phyloP scores from a whole-genome alignment of 768 basidiomycete genomes.

The Hortiboletus campestris region DNA sequence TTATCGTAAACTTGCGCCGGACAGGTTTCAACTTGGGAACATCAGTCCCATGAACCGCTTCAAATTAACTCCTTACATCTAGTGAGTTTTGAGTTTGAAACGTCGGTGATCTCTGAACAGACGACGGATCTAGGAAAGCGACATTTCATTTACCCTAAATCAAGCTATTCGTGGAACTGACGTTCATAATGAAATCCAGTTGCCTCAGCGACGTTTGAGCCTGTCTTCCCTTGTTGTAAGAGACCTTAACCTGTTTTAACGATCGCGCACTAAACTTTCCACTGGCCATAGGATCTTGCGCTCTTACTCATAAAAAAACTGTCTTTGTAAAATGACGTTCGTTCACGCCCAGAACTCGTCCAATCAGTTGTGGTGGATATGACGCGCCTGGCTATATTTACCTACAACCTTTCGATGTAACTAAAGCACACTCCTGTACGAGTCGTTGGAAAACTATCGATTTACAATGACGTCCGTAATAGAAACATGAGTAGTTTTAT shows the following conservation, averaged over 20 bases:
- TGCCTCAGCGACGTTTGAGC: conserved; percentile 14
- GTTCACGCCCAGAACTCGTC: not conserved
- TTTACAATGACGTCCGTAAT: not conserved
- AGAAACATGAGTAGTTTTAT: conserved; percentile 7
- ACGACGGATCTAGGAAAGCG: conserved; percentile 11
- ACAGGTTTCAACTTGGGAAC: conserved; percentile 11
- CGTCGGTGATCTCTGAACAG: not conserved
- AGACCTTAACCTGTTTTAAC: not conserved
- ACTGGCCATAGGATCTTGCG: conserved; percentile 24
- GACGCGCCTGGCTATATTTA: not conserved
- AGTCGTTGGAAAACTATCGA: not conserved
- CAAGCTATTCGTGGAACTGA: conserved; percentile 7
- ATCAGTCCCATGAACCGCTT: not conserved
- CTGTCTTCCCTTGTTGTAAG: conserved; percentile 24
- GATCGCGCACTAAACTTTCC: not conserved
- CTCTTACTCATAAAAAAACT: conserved; percentile 7
- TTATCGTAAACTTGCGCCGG: not conserved
- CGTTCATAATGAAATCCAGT: not conserved
- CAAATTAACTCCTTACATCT: not conserved
- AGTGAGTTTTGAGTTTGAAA: conserved; percentile 6
- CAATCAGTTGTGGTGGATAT: not conserved
- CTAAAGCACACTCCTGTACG: conserved; percentile 5
- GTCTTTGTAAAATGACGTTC: not conserved
- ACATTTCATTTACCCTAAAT: not conserved
- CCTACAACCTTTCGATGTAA: conserved; percentile 3